Evolutionary conservation across 371 early-diverging fungal species (phyloP).

Genomic region (Zychaea mexicana): DNA sequence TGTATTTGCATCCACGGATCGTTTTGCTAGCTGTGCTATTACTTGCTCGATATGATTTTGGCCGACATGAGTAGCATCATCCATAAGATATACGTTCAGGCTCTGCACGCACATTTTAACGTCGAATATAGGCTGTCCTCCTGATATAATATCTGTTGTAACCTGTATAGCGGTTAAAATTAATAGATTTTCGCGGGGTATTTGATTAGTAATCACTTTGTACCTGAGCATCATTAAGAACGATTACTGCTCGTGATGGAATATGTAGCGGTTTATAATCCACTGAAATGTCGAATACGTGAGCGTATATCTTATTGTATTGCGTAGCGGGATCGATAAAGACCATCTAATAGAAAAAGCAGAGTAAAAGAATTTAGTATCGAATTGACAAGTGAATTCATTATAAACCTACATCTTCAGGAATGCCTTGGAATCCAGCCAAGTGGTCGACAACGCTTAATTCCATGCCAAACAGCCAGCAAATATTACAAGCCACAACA

Average conservation of each 20-base stretch:
- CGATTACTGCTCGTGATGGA: constrained; percentile 47
- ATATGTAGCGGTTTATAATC: constrained; percentile 58
- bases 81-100: constrained; percentile 42
- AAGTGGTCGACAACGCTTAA: constrained; percentile 47
- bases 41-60: constrained; percentile 18
- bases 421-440: constrained; percentile 45
- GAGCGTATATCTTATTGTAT: constrained; percentile 49
- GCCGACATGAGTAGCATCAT: constrained; percentile 36
- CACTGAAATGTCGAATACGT: constrained; percentile 50
- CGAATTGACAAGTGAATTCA: background rate
- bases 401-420: constrained; percentile 47
- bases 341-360: constrained; percentile 30
- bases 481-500: constrained; percentile 51
- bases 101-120: constrained; percentile 42
- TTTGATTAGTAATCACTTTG: background rate
- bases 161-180: constrained; percentile 23
- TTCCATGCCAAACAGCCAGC: constrained; percentile 44
- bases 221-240: constrained; percentile 62
- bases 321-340: constrained; percentile 52
- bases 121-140: constrained; percentile 50
- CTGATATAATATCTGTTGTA: constrained; percentile 46
- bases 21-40: constrained; percentile 12
- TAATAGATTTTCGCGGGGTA: background rate
- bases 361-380: background rate
- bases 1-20: constrained; percentile 23